Evolutionary conservation across 1,284 basidiomycete species (phyloP).

Genomic region (Agaricales sp.): DNA sequence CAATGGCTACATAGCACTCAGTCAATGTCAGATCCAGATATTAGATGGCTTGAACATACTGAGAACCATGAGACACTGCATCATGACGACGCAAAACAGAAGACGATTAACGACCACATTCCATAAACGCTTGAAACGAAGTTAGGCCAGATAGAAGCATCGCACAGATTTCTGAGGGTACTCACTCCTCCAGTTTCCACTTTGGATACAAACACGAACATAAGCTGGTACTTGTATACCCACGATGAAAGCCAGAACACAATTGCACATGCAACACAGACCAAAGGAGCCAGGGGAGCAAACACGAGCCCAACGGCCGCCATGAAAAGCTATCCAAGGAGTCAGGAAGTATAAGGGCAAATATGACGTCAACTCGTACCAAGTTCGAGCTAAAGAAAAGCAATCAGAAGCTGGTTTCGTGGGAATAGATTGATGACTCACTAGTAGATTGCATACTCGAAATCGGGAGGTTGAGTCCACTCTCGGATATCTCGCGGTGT

Average conservation of each 20-base stretch:
- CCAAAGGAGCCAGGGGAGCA: slow-evolving; percentile 84
- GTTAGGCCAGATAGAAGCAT: slow-evolving; percentile 2
- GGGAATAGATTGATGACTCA: slow-evolving; percentile 26
- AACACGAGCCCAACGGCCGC: slow-evolving; percentile 82
- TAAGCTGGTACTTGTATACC: slow-evolving; percentile 88
- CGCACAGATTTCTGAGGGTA: slow-evolving; percentile 12
- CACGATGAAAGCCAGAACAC: slow-evolving; percentile 80
- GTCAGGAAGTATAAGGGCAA: slow-evolving; percentile 2
- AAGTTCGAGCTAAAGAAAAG: slow-evolving; percentile 45
- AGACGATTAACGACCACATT: slow-evolving; percentile 86
- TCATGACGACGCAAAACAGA: slow-evolving; percentile 62
- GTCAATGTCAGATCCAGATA: too few species aligned
- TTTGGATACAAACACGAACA: slow-evolving; percentile 84
- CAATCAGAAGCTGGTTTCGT: slow-evolving; percentile 8
- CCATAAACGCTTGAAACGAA: slow-evolving; percentile 66
- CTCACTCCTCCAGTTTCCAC: slow-evolving; percentile 86
- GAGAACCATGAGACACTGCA: slow-evolving; percentile 80
- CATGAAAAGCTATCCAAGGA: slow-evolving; percentile 62
- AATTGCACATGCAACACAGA: slow-evolving; percentile 62
- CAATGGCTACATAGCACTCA: slow-evolving; percentile 64
- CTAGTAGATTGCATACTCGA: slow-evolving; percentile 89
- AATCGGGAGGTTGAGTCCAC: slow-evolving; percentile 91
- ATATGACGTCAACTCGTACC: slow-evolving; percentile 25
- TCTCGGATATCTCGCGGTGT: slow-evolving; percentile 95
- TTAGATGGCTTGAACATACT: too few species aligned